phyloP scores from a whole-genome alignment of 495 filamentous ascomycete species.

The Penicillium malachiteum region DNA sequence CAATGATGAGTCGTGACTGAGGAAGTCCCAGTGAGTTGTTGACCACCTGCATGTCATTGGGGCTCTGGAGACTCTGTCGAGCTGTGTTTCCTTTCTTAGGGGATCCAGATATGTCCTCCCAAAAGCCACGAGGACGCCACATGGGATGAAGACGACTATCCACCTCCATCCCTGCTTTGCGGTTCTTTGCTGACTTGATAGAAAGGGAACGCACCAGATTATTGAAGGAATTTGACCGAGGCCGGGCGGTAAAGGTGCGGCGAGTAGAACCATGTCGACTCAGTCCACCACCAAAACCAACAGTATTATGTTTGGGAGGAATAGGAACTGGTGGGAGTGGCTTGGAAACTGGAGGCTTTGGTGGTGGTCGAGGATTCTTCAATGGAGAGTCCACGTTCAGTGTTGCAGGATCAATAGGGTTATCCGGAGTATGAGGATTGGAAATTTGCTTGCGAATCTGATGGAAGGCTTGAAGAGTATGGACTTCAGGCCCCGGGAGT shows the following conservation, averaged over 20 bases:
- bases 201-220: slow-evolving; percentile 42
- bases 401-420: slow-evolving; percentile 41
- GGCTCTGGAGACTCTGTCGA: slow-evolving; percentile 19
- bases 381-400: slow-evolving; percentile 64
- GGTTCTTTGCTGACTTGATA: slow-evolving; percentile 45
- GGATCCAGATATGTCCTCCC: slow-evolving; percentile 57
- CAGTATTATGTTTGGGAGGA: slow-evolving; percentile 41
- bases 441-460: slow-evolving; percentile 12
- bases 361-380: slow-evolving; percentile 71
- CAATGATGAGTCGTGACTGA: slow-evolving; percentile 51
- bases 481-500: slow-evolving; percentile 28
- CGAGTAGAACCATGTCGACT: slow-evolving; percentile 54
- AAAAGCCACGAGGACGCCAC: slow-evolving; percentile 76
- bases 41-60: slow-evolving; percentile 30
- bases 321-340: slow-evolving; percentile 73
- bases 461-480: slow-evolving; percentile 20
- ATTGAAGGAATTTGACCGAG: slow-evolving; percentile 54
- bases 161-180: slow-evolving; percentile 41
- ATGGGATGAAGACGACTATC: slow-evolving; percentile 69
- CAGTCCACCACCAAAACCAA: slow-evolving; percentile 25
- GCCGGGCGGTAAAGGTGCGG: slow-evolving; percentile 56
- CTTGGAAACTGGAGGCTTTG: slow-evolving; percentile 66
- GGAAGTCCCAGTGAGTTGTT: slow-evolving; percentile 55
- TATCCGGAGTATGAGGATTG: slow-evolving; percentile 36
- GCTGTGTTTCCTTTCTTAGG: slow-evolving; percentile 22